phyloP scores from a whole-genome alignment of 306 rosid species.

The Phaseolus lunatus region DNA sequence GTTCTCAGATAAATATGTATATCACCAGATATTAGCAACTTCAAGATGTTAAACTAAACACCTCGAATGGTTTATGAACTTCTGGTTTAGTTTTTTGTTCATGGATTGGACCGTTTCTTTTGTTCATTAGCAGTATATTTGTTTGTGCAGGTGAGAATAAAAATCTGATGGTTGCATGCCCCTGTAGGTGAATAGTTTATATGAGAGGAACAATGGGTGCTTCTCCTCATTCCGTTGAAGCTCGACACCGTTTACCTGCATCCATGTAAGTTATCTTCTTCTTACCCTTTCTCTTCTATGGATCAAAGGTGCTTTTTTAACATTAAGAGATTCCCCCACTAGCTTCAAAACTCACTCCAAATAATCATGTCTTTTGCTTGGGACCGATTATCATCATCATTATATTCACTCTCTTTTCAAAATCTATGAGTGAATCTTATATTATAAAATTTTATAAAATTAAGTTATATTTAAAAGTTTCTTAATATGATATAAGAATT shows the following conservation, averaged over 20 bases:
- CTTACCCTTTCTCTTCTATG: not conserved
- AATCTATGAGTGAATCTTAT: too few relatives aligned
- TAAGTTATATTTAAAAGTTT: too few relatives aligned
- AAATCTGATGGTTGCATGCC: slow-evolving; percentile 52
- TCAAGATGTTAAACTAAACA: not conserved
- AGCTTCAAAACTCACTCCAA: not conserved
- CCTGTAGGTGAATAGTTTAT: slow-evolving; percentile 36
- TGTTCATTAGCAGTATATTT: not conserved
- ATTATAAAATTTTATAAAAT: too few relatives aligned
- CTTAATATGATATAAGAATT: too few relatives aligned
- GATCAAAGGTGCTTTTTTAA: not conserved
- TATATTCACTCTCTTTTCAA: too few relatives aligned
- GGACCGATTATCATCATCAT: not conserved
- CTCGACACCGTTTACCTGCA: slow-evolving; percentile 72
- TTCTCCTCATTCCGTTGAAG: slow-evolving; percentile 66
- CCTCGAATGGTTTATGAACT: not conserved
- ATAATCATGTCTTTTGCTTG: slow-evolving; percentile 1
- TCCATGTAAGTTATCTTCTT: slow-evolving; percentile 64
- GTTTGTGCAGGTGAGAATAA: slow-evolving; percentile 44
- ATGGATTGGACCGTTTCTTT: not conserved
- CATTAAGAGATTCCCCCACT: not conserved
- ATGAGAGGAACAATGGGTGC: slow-evolving; percentile 75
- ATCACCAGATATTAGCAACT: not conserved
- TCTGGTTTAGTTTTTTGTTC: not conserved
- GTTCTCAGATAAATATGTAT: not conserved